These are phyloP conservation scores for Auricularia auricula-judae DNA, from an alignment of 768 basidiomycete genomes.

Conservation along the genomic window DNA sequence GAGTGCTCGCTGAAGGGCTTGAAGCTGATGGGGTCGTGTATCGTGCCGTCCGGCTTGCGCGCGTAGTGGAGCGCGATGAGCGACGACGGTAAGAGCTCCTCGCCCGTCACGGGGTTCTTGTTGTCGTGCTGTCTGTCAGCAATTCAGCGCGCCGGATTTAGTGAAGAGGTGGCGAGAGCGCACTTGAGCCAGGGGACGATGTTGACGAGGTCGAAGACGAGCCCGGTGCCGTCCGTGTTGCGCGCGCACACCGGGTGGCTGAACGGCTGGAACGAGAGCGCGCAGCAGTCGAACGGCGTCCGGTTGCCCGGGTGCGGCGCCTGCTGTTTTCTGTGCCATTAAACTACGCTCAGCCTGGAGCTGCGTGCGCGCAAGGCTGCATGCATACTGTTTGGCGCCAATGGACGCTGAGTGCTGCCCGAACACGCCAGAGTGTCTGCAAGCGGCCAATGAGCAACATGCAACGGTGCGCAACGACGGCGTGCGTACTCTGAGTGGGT, in stretches of 20 bases:
- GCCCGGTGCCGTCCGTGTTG: conserved; percentile 68
- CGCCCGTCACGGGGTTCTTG: conserved; percentile 66
- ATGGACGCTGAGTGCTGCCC: conserved; percentile 67
- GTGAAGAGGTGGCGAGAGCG: conserved; percentile 16
- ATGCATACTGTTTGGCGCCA: conserved; percentile 55
- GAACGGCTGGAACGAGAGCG: conserved; percentile 85
- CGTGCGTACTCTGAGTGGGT: conserved; percentile 56
- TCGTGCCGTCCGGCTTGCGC: conserved; percentile 74
- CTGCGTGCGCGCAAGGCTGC: conserved; percentile 3
- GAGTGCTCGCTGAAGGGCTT: conserved; percentile 96
- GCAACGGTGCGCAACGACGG: neutral
- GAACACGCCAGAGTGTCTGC: conserved; percentile 54
- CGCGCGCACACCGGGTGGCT: conserved; percentile 79
- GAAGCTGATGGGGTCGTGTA: conserved; percentile 95
- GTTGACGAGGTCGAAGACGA: conserved; percentile 82
- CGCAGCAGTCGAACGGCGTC: conserved; percentile 86
- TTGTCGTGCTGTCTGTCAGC: conserved; percentile 64
- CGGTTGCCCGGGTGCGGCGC: conserved; percentile 50
- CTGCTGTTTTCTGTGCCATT: conserved; percentile 45
- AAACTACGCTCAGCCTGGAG: conserved; percentile 7
- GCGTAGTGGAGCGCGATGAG: conserved; percentile 74
- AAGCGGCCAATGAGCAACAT: neutral
- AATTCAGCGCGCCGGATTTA: too few species aligned
- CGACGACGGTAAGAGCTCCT: conserved; percentile 55
- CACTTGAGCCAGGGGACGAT: conserved; percentile 94